Evolutionary conservation across 768 basidiomycete genomes (phyloP), one percentile per base, ranked within the genome.

Genomic region (Nidula microcarpa): DNA sequence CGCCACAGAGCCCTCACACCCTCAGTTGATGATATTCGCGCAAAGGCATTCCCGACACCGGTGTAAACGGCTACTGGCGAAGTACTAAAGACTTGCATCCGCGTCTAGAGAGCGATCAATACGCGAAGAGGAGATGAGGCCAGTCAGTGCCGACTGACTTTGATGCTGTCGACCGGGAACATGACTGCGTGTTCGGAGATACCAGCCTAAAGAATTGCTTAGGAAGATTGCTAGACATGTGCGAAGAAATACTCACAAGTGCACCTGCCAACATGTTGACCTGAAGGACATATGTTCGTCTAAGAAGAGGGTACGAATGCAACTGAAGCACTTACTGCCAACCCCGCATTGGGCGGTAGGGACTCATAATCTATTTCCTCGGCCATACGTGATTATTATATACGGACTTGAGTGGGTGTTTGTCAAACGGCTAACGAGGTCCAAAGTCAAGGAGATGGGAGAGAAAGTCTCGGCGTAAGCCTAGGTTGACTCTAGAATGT

Each of bases 161-260:
- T 99, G 68, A 99, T 98, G 64, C 93, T 96, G 74, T 99, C 97
- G 57, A 98, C 76, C 5, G 97, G 97, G 68, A 91, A 99, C 89
- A 99, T 98, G 67, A 97, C 94, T 33, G 94, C 91, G 74, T 99
- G 97, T 69, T 99, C 97, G 51, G 95, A 94, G 61, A 99, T 98
- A 55, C 97, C 97, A 62, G 97, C 97, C 94, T 96, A 67, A 47
- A 57, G 33, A 51, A 52, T 13, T 50, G 43, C 43, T 48, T n/a
- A 50, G 44, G 33, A 16, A 53, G 35, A 32, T 16, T 39, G 18
- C 14, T 34, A 37, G 48, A 46, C 47, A 36, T 9, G 48, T 49
- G 30, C 57, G 51, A 47, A 58, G 52, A 39, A 54, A 45, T 41
- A 80, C 91, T 75, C 67, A 95, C 94, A 68, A 98, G 74, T 49